Percentiles rank a stretch among this genome's conserved stretches.
These are phyloP conservation scores for Pontederia crassipes DNA, from an alignment of 176 grass and related monocot species.

Conservation along the genomic window DNA sequence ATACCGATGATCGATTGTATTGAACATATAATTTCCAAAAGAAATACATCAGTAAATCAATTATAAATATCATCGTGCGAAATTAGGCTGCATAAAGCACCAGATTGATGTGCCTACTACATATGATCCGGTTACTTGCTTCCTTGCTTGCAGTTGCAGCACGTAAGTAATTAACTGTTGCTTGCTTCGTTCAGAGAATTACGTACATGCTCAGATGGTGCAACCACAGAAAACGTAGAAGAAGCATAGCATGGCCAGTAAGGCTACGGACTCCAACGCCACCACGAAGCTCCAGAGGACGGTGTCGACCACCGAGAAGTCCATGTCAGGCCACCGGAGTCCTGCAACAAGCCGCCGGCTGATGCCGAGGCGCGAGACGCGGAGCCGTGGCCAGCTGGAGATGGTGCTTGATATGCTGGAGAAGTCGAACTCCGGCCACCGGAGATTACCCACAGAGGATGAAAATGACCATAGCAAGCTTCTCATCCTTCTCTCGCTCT, in stretches of 20 bases:
- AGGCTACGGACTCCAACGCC: constrained; percentile 11
- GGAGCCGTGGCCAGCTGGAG: not conserved
- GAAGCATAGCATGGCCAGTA: constrained; percentile 17
- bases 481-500: too few species aligned
- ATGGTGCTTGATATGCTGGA: not conserved
- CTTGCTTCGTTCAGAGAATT: too few species aligned
- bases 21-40: too few species aligned
- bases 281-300: constrained; percentile 11
- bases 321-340: constrained; percentile 1
- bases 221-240: constrained; percentile 17
- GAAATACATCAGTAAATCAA: too few species aligned
- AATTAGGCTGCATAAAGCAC: too few species aligned
- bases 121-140: too few species aligned
- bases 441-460: not conserved
- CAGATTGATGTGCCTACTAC: too few species aligned
- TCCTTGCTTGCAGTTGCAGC: too few species aligned
- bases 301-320: constrained; percentile 14
- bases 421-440: constrained; percentile 8
- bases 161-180: too few species aligned
- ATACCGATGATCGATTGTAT: too few species aligned
- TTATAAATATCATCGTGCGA: too few species aligned
- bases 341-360: not conserved
- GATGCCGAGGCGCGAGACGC: not conserved
- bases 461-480: too few species aligned
- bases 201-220: constrained; percentile 1